A percentile compares a stretch with the other conserved stretches of the same genome.
phyloP scores from a whole-genome alignment of 495 filamentous ascomycete genomes.

The Hypoxylon cercidicola region DNA sequence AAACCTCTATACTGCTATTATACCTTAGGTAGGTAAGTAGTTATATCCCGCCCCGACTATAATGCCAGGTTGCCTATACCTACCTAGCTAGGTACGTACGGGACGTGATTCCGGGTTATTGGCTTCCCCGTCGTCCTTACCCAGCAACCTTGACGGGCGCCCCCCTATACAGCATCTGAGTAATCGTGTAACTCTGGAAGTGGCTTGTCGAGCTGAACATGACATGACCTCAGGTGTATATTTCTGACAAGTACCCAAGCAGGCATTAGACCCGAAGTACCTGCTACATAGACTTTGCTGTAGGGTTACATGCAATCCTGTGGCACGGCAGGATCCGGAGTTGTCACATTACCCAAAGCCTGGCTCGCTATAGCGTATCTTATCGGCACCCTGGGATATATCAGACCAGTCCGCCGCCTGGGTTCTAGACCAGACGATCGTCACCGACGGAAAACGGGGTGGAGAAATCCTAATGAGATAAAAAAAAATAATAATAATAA shows the following conservation, averaged over 20 bases:
- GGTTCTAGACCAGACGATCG: constrained; percentile 27
- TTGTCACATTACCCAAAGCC: background rate
- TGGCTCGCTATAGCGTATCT: constrained; percentile 13
- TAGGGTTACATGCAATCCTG: background rate
- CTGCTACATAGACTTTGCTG: constrained; percentile 1
- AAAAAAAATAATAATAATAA: background rate
- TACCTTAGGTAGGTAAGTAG: constrained; percentile 4
- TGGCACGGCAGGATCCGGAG: constrained; percentile 7
- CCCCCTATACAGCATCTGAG: constrained; percentile 16
- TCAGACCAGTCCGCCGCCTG: background rate
- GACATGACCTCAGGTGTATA: background rate
- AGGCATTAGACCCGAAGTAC: background rate
- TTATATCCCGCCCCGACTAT: too few species aligned
- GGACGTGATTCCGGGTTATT: constrained; percentile 25
- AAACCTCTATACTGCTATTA: too few species aligned
- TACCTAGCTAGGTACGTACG: constrained; percentile 21
- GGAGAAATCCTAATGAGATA: background rate
- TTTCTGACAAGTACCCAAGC: constrained; percentile 4
- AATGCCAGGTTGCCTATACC: too few species aligned
- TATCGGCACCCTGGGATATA: constrained; percentile 13
- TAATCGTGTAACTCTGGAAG: constrained; percentile 14
- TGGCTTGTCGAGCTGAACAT: constrained; percentile 1
- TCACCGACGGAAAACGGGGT: constrained; percentile 4
- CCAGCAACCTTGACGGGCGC: background rate
- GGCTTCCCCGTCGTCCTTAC: background rate